Evolutionary conservation across 306 rosid genomes (phyloP), one percentile per base, ranked within the genome.

Genomic region (Hippophae tibetana): DNA sequence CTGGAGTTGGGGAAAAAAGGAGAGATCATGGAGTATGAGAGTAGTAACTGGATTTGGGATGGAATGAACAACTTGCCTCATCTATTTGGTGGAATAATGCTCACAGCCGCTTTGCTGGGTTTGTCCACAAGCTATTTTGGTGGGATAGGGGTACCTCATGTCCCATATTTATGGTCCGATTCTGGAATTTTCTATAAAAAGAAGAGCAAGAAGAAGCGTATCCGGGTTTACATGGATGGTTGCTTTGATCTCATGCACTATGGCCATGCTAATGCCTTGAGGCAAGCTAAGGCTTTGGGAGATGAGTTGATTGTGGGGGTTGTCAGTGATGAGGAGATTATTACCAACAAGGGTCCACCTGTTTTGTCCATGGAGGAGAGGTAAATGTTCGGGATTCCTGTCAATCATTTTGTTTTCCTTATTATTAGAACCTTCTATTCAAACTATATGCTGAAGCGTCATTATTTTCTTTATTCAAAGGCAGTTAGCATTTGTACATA

Each of bases 241-340:
- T 93, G 99, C 69, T 93, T 93, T 69, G 99, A 93, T 81, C 94
- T 93, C 68, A 93, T 93, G 99, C 99, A 93, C 75, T 93, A 86
- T 56, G 99, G 99, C 18, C 99, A 93, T 65, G 99, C 99, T 60
- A 93, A 93, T 77, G 99, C 99, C 31, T 72, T 93, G 74, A 84
- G 99, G 78, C 99, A 93, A 76, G 99, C 99, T 25, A 93, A 89
- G 74, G 94, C 90, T 64, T 71, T 93, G 44, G 99, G 99, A 18
- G 99, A 93, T 72, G 99, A 93, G 57, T 78, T 93, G 71, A 79
- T 93, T 60, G 99, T 93, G 10, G 99, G 97, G 41, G 82, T 93
- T 64, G 99, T 89, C 6, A 76, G 88, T 10, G 99, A 93, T 51
- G 99, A 93, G 79, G 99, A 86, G 82, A 93, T 93, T 43, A 2